Evolutionary conservation across 768 basidiomycete genomes (phyloP).

Genomic region (Naganishia onofrii): DNA sequence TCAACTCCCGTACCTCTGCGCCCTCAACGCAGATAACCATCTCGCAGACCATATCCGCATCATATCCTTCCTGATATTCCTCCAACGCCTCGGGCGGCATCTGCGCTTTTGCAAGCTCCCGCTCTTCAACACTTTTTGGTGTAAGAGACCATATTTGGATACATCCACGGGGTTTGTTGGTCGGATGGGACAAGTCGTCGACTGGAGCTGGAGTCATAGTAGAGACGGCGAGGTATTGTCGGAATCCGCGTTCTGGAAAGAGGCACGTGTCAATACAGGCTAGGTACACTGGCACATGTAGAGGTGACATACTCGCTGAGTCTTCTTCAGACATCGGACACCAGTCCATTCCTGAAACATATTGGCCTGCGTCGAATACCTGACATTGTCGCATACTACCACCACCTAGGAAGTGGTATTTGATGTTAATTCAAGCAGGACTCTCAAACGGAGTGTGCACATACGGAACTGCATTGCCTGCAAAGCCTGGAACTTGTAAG

Average conservation of each 20-base stretch:
- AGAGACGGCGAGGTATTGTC: constrained; percentile 83
- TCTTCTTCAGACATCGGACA: constrained; percentile 66
- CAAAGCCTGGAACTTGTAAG: constrained; percentile 35
- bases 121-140: constrained; percentile 34
- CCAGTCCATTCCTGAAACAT: constrained; percentile 91
- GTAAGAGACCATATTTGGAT: constrained; percentile 81
- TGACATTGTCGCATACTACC: constrained; percentile 53
- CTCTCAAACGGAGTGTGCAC: neutral
- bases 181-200: constrained; percentile 54
- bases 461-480: constrained; percentile 30
- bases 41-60: constrained; percentile 68
- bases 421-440: constrained; percentile 27
- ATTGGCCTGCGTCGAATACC: constrained; percentile 81
- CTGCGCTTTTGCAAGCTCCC: constrained; percentile 15
- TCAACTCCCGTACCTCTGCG: constrained; percentile 74
- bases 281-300: neutral
- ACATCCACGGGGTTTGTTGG: constrained; percentile 51
- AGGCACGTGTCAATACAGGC: neutral
- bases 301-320: constrained; percentile 34
- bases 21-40: constrained; percentile 79
- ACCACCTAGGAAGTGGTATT: neutral
- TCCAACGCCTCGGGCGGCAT: constrained; percentile 24
- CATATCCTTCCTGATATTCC: constrained; percentile 40
- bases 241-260: constrained; percentile 51
- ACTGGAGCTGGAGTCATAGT: constrained; percentile 58